phyloP scores from a whole-genome alignment of 2,329 filamentous ascomycete species.

The Aureobasidium lini region DNA sequence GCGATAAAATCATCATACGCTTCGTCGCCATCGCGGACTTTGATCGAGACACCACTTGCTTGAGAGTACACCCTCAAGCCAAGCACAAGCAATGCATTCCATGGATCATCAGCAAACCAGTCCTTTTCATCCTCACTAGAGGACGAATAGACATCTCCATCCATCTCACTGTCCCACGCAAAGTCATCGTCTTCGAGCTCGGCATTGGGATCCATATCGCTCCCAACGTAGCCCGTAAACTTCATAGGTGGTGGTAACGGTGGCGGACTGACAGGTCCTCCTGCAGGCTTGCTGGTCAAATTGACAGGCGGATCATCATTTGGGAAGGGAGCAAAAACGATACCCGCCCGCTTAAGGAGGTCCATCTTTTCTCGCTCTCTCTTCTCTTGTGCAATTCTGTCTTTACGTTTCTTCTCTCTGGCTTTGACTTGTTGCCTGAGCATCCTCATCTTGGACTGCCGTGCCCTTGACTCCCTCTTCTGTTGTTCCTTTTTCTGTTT shows the following conservation, averaged over 20 bases:
- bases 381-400: slow-evolving; percentile 20
- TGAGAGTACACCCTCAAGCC: slow-evolving; percentile 50
- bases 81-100: slow-evolving; percentile 54
- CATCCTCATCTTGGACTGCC: slow-evolving; percentile 15
- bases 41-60: slow-evolving; percentile 45
- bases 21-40: slow-evolving; percentile 31
- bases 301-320: neutral
- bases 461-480: slow-evolving; percentile 24
- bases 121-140: slow-evolving; percentile 20
- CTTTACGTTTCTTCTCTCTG: slow-evolving; percentile 16
- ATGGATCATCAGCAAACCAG: slow-evolving; percentile 44
- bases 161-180: slow-evolving; percentile 26
- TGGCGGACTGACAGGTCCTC: neutral
- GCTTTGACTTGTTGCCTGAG: slow-evolving; percentile 16
- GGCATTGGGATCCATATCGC: slow-evolving; percentile 1
- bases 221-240: neutral
- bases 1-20: neutral
- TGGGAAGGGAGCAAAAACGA: neutral
- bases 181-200: slow-evolving; percentile 27
- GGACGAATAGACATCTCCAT: neutral
- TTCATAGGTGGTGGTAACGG: neutral
- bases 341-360: neutral
- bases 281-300: neutral
- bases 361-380: slow-evolving; percentile 14
- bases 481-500: slow-evolving; percentile 27